Base-by-base conservation (phyloP, 2,329 filamentous ascomycete species). In the Diplodia corticola region DNA sequence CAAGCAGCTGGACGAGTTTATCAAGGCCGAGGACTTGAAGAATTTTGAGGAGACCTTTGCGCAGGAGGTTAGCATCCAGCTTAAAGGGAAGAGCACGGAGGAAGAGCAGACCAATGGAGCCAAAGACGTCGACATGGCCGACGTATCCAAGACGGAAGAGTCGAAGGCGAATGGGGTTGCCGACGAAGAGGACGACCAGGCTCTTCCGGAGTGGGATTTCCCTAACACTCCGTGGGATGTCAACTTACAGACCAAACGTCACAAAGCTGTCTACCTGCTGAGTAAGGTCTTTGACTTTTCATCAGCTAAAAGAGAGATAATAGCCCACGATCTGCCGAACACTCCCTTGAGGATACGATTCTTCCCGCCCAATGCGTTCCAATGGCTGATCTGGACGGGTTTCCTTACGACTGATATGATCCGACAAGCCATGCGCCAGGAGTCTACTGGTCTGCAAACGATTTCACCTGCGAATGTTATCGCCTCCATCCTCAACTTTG, bases 381-480 rank as follows among this genome's bases (percentile, higher is more conserved):
- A 84, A 70, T 87, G 85, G 74, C 82, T 88, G 3, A 85, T 90
- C 54, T 77, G 85, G 15, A 85, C 86, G 70, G 84, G 85, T 3
- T 77, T 80, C 57, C 73, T 82, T 26, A 79, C 80, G 6, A 77
- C 77, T 37, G 75, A 79, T 15, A 80, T 82, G 24, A 74, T 82
- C 4, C 80, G 81, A 4, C 75, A 77, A 68, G 76, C 80, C 2
- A 69, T 81, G 5, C 69, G 75, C 1, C 73, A 76, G 22, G 69
- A 73, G 59, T 65, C 67, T 7, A 65, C 70, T 0, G 77, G 76
- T 22, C 74, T 78, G 15, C 81, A 85, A 49, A 76, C 80, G n/a
- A 80, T 83, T 28, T 77, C 85, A 15, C 82, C 88, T 12, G 85
- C 86, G 37, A 86, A 90, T 66, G 80, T 93, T 4, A 83, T 91